A percentile compares a stretch with the other conserved stretches of the same genome.
Evolutionary conservation across 2,329 filamentous ascomycete species (phyloP).

Genomic region (Microdochium bolleyi): DNA sequence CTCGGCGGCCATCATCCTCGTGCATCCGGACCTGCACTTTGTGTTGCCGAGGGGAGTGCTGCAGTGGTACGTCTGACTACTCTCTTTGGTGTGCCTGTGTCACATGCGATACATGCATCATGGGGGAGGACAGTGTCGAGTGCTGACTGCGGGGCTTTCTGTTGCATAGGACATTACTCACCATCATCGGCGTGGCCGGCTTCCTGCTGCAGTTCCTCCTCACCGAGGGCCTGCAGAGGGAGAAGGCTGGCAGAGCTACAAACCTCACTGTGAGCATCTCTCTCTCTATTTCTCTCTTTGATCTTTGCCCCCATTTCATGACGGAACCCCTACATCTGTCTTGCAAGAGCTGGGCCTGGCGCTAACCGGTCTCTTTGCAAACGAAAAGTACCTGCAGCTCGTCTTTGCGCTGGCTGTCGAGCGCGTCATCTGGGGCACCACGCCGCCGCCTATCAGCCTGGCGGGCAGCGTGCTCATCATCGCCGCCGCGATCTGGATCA

Average conservation of each 20-base stretch:
- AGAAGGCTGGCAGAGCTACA: slow-evolving; percentile 39
- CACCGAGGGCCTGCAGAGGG: slow-evolving; percentile 63
- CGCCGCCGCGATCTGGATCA: slow-evolving; percentile 31
- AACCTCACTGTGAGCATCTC: slow-evolving; percentile 22
- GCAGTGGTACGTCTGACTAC: slow-evolving; percentile 34
- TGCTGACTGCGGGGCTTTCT: slow-evolving; percentile 1
- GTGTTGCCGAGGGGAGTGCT: slow-evolving; percentile 19
- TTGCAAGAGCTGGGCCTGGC: too few species aligned
- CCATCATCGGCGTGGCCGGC: slow-evolving; percentile 58
- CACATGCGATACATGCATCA: neutral
- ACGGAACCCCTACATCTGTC: too few species aligned
- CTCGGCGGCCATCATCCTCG: slow-evolving; percentile 49
- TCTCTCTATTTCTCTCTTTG: neutral
- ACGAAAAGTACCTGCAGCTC: slow-evolving; percentile 21
- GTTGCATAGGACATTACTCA: slow-evolving; percentile 40
- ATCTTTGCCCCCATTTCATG: too few species aligned
- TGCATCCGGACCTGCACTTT: slow-evolving; percentile 31
- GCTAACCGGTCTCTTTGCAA: neutral
- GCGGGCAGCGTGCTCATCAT: slow-evolving; percentile 31
- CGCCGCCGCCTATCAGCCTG: slow-evolving; percentile 26
- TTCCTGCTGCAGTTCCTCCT: slow-evolving; percentile 75
- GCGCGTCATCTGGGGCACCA: slow-evolving; percentile 33
- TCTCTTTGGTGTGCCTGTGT: neutral
- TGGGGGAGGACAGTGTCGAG: too few species aligned
- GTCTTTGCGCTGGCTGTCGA: slow-evolving; percentile 28